Conservation (phyloP, 148 eudicot genomes). For the Arbutus unedo region DNA sequence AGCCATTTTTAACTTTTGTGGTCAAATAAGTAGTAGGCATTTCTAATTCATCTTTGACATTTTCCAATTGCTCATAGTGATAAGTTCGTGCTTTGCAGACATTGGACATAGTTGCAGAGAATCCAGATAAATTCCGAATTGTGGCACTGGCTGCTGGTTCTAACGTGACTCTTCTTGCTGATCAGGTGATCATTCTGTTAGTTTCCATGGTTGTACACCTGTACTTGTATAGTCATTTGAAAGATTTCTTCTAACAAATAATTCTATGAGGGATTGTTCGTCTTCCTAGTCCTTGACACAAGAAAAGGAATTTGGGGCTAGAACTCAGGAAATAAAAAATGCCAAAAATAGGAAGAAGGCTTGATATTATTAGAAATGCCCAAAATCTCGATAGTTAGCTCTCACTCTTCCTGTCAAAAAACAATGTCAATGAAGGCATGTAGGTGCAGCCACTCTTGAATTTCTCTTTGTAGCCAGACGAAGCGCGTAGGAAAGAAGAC, state of each 20-base stretch:
- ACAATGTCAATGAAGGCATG: too few species aligned
- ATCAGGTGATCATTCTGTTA: conserved; percentile 61
- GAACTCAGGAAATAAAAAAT: too few species aligned
- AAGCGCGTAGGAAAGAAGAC: too few species aligned
- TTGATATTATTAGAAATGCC: too few species aligned
- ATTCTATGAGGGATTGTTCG: too few species aligned
- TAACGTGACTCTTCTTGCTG: conserved; percentile 98
- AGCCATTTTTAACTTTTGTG: neutral
- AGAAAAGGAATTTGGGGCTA: too few species aligned
- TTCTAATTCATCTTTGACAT: neutral
- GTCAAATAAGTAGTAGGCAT: neutral
- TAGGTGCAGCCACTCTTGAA: too few species aligned
- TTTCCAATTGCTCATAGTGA: conserved; percentile 21
- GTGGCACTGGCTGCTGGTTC: conserved; percentile 99
- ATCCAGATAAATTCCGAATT: conserved; percentile 84
- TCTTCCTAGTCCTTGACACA: too few species aligned
- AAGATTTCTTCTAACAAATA: neutral
- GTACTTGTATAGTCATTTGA: neutral
- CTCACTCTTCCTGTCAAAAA: too few species aligned
- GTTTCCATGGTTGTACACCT: neutral
- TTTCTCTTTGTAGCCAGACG: too few species aligned
- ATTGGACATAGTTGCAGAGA: conserved; percentile 85
- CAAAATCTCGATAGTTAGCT: too few species aligned
- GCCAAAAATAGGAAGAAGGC: too few species aligned
- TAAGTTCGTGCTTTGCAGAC: conserved; percentile 52